Conservation (phyloP, 495 filamentous ascomycete species). For the Pyrenula aspistea region DNA sequence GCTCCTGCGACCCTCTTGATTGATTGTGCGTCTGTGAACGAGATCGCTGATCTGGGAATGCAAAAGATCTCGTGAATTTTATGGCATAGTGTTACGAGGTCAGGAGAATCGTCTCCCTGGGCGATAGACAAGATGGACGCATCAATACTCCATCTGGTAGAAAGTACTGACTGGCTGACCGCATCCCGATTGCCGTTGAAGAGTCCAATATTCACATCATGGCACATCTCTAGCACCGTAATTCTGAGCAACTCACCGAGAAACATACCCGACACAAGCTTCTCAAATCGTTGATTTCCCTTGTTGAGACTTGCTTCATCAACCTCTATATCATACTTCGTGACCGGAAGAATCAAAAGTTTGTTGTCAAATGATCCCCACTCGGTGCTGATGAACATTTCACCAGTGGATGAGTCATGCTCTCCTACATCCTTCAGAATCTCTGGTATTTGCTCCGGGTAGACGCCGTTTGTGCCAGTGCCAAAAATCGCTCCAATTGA, state of each 20-base stretch:
- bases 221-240: background rate
- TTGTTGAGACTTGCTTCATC: constrained; percentile 1
- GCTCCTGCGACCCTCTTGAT: constrained; percentile 9
- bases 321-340: constrained; percentile 1
- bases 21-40: background rate
- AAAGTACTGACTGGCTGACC: constrained; percentile 5
- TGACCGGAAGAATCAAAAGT: constrained; percentile 11
- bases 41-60: constrained; percentile 1
- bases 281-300: constrained; percentile 5
- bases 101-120: no score
- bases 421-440: constrained; percentile 1
- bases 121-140: no score
- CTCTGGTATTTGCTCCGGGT: constrained; percentile 15
- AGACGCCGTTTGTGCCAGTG: constrained; percentile 28
- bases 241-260: constrained; percentile 1
- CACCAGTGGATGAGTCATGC: no score
- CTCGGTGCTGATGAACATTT: constrained; percentile 20
- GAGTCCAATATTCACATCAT: background rate
- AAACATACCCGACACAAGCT: constrained; percentile 4
- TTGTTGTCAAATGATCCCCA: constrained; percentile 18
- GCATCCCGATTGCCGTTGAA: background rate
- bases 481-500: constrained; percentile 17
- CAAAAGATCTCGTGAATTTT: background rate
- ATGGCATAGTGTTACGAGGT: no score
- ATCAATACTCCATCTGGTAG: background rate